Conservation (phyloP, 148 eudicot genomes). For the Rhododendron ovatum region DNA sequence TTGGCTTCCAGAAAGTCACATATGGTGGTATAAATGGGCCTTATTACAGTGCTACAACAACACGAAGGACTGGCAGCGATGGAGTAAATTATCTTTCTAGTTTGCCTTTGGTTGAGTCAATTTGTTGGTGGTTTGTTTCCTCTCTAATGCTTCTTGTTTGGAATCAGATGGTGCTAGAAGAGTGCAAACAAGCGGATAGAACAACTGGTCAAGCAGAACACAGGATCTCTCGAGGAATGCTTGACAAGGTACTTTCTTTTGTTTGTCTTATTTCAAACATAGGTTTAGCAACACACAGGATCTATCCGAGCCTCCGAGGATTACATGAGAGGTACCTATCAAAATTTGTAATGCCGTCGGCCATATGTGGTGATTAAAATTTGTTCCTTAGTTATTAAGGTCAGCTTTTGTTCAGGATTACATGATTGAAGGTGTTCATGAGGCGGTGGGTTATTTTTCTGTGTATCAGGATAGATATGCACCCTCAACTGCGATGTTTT, state of each 20-base stretch:
- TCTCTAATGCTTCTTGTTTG: not conserved
- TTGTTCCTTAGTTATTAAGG: not conserved
- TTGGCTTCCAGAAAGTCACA: slow-evolving; percentile 58
- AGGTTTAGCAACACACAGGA: not conserved
- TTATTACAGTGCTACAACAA: slow-evolving; percentile 58
- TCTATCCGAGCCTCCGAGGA: not conserved
- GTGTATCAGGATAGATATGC: not conserved
- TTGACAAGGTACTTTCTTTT: slow-evolving; percentile 59
- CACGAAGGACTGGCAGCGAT: slow-evolving; percentile 55
- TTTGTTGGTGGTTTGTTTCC: not conserved
- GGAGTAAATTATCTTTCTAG: slow-evolving; percentile 42
- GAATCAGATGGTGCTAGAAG: slow-evolving; percentile 59
- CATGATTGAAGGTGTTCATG: not conserved
- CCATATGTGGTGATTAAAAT: not conserved
- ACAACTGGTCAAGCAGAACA: slow-evolving; percentile 80
- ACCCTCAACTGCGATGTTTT: not conserved
- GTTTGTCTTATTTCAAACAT: not conserved
- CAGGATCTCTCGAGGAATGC: slow-evolving; percentile 71
- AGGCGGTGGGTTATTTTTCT: not conserved
- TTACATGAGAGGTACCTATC: not conserved
- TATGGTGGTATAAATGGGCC: slow-evolving; percentile 85
- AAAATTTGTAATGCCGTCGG: not conserved
- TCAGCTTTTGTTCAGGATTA: not conserved
- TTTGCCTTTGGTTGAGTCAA: not conserved
- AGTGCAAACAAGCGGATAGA: slow-evolving; percentile 74